Percentiles rank a stretch among this genome's conserved stretches.
Evolutionary conservation across 164 flowering plant genomes (phyloP).

Genomic region (Nelumbo lutea): DNA sequence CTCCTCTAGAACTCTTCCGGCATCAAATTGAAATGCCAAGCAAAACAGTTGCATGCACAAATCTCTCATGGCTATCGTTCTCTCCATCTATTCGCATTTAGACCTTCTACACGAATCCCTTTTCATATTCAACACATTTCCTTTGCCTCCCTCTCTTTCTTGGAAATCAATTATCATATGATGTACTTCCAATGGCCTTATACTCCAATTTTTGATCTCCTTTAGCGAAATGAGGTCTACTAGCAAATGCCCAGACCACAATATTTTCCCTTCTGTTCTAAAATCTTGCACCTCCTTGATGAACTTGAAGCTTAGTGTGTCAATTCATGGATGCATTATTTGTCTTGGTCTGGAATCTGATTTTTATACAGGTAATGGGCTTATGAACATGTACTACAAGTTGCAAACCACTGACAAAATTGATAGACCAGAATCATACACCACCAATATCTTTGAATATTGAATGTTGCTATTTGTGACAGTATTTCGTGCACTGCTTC

Average conservation of each 20-base stretch:
- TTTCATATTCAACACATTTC: conserved; percentile 38
- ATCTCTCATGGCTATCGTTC: conserved; percentile 28
- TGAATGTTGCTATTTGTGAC: conserved; percentile 28
- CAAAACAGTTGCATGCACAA: conserved; percentile 74
- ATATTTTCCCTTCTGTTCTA: conserved; percentile 71
- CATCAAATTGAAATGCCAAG: conserved; percentile 47
- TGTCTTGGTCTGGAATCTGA: conserved; percentile 60
- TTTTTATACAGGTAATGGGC: conserved; percentile 76
- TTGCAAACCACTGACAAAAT: conserved; percentile 25
- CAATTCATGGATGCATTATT: conserved; percentile 62
- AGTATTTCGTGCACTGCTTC: conserved; percentile 34
- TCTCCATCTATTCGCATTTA: conserved; percentile 60
- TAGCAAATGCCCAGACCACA: conserved; percentile 57
- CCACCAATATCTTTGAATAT: conserved; percentile 29
- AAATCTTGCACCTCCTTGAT: conserved; percentile 50
- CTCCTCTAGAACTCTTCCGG: conserved; percentile 32
- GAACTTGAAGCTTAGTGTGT: conserved; percentile 57
- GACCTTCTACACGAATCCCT: conserved; percentile 45
- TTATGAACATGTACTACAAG: conserved; percentile 78
- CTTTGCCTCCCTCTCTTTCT: conserved; percentile 40
- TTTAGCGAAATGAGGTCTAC: conserved; percentile 50
- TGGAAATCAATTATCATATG: conserved; percentile 73
- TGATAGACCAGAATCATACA: conserved; percentile 4
- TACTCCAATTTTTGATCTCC: conserved; percentile 28
- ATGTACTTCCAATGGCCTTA: conserved; percentile 48